These are phyloP conservation scores for Pochonia chlamydosporia DNA, from an alignment of 2,329 filamentous ascomycete species.

Conservation along the genomic window DNA sequence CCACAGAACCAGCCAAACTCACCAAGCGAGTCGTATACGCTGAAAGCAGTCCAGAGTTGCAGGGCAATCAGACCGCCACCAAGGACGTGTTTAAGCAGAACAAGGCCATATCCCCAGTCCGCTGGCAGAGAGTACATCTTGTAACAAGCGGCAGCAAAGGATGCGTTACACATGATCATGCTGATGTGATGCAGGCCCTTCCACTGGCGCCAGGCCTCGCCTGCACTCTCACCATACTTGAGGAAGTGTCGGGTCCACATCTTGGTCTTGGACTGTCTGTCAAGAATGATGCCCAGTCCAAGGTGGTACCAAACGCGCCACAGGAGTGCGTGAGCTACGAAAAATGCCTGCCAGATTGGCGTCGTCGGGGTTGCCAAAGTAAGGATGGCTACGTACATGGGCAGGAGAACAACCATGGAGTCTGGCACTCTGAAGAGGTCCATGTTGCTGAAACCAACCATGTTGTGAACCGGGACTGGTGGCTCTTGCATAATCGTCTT, in stretches of 20 bases:
- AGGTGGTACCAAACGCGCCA: slow-evolving; percentile 92
- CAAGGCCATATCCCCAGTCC: slow-evolving; percentile 83
- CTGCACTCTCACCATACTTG: slow-evolving; percentile 86
- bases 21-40: slow-evolving; percentile 90
- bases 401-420: slow-evolving; percentile 69
- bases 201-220: slow-evolving; percentile 97
- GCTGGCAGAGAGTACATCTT: slow-evolving; percentile 89
- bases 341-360: slow-evolving; percentile 66
- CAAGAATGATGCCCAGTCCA: slow-evolving; percentile 79
- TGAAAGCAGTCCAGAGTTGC: slow-evolving; percentile 87
- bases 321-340: slow-evolving; percentile 70
- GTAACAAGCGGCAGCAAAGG: slow-evolving; percentile 87
- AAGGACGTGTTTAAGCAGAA: slow-evolving; percentile 79
- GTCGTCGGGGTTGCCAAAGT: slow-evolving; percentile 75
- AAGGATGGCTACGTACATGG: slow-evolving; percentile 68
- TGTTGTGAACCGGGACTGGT: slow-evolving; percentile 70
- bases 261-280: slow-evolving; percentile 82
- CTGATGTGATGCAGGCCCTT: slow-evolving; percentile 93
- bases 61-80: slow-evolving; percentile 75
- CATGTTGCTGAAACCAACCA: slow-evolving; percentile 77
- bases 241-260: slow-evolving; percentile 96
- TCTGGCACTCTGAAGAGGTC: slow-evolving; percentile 87
- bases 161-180: slow-evolving; percentile 82
- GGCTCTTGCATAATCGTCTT: slow-evolving; percentile 23
- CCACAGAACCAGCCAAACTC: slow-evolving; percentile 99